Percentiles rank a stretch among this genome's conserved stretches.
phyloP scores from a whole-genome alignment of 179 eudicot genomes.

The Corrigiola litoralis region DNA sequence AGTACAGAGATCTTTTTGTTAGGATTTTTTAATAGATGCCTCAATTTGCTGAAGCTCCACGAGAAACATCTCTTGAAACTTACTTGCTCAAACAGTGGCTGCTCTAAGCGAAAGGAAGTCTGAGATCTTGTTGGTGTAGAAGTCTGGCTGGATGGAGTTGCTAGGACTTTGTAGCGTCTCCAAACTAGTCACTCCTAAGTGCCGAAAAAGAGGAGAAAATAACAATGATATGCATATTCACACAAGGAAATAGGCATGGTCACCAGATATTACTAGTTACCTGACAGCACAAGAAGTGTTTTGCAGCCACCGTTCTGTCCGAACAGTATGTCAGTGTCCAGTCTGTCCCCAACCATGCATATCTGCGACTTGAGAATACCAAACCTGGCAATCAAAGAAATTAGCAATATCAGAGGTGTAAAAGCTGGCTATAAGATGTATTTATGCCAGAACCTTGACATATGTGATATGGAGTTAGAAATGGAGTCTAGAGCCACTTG shows the following conservation, averaged over 20 bases:
- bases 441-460: background rate
- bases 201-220: background rate
- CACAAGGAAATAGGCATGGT: background rate
- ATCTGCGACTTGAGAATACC: slow-evolving; percentile 82
- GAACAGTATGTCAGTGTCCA: slow-evolving; percentile 94
- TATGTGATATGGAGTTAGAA: background rate
- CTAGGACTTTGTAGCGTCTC: slow-evolving; percentile 71
- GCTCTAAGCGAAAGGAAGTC: slow-evolving; percentile 83
- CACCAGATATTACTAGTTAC: slow-evolving; percentile 20
- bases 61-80: background rate
- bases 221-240: background rate
- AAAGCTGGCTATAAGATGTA: background rate
- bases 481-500: background rate
- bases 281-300: slow-evolving; percentile 98
- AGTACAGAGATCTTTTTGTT: too few relatives aligned
- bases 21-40: too few relatives aligned
- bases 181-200: slow-evolving; percentile 72
- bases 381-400: slow-evolving; percentile 41
- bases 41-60: too few relatives aligned
- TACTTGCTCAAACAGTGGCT: slow-evolving; percentile 50
- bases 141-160: slow-evolving; percentile 85
- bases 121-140: slow-evolving; percentile 86
- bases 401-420: slow-evolving; percentile 6
- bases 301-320: slow-evolving; percentile 97
- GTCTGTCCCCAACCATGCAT: slow-evolving; percentile 99